Base-by-base conservation (phyloP, 164 flowering plant species). In the Magnolia sinica region DNA sequence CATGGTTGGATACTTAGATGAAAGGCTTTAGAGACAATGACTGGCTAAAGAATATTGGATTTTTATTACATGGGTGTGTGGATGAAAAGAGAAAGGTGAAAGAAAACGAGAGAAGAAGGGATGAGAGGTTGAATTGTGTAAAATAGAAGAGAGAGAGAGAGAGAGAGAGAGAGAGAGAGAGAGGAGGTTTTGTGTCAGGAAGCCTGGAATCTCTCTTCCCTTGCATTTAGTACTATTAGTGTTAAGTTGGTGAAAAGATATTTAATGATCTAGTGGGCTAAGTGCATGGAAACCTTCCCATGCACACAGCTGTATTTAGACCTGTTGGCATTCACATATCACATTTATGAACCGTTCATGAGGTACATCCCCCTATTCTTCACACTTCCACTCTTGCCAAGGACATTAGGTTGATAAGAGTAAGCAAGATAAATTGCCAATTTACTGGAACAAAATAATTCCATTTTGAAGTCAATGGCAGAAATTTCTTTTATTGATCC, bases 1-100 rank as follows among this genome's bases (percentile, higher is more conserved):
- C 90, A 89, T 92, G 61, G 90, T 37, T 37, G 84, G 45, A 87
- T 37, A 37, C 45, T 37, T 37, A 3, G 45, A 37, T 37, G 45
- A 7, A 37, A 37, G 45, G 45, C 45, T 37, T 37, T 37, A 37
- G 45, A 37, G 45, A 37, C 45, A 37, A 37, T 37, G 45, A 37
- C 7, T 37, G 45, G 7, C 45, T 37, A 37, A 37, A 37, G 45
- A 37, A 37, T 37, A 37, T 37, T 37, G 45, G 45, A 37, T 81
- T 58, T 69, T 50, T 55, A 73, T 49, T 59, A 59, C 64, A 13
- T 23, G 9, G 27, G 20, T n/a, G 22, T 59, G 64, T 59, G 16
- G 8, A 9, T 68, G 61, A 58, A 58, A 58, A 8, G 11, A 58
- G 16, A 58, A 58, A 58, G 61, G 11, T 58, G 18, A 58, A 58